These are phyloP conservation scores for Protea cynaroides DNA, from an alignment of 164 flowering plant genomes.

Conservation along the genomic window DNA sequence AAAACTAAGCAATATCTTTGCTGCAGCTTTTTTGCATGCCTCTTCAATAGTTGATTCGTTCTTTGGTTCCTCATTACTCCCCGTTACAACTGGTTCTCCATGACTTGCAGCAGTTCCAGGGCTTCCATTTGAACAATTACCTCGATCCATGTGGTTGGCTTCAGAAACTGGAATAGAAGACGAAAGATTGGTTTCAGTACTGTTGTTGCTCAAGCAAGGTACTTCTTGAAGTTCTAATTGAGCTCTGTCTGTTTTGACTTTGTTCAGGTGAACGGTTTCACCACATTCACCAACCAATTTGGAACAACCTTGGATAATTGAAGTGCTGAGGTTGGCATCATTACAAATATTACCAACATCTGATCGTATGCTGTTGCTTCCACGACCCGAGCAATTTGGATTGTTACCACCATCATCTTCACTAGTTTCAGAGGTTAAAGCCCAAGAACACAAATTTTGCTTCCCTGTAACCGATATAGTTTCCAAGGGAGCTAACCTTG, in stretches of 20 bases:
- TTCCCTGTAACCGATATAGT: background rate
- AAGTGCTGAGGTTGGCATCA: background rate
- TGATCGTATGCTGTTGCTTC: conserved; percentile 9
- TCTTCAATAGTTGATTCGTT: conserved; percentile 10
- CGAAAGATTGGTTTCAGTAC: conserved; percentile 1
- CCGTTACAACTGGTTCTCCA: conserved; percentile 3
- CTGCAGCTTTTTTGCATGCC: conserved; percentile 23
- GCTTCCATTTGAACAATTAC: background rate
- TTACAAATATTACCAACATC: background rate
- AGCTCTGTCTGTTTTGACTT: background rate
- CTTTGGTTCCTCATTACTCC: conserved; percentile 3
- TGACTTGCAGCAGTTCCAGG: background rate
- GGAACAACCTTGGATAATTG: background rate
- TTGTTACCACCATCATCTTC: conserved; percentile 4
- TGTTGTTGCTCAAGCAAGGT: background rate
- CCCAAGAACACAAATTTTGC: background rate
- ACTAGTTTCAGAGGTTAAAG: conserved; percentile 6
- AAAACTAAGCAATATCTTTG: conserved; percentile 24
- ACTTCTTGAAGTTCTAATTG: conserved; percentile 4
- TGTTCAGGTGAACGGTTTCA: conserved; percentile 1
- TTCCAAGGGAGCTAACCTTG: background rate
- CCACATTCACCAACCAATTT: conserved; percentile 3
- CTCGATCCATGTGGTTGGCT: background rate
- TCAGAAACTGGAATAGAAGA: background rate
- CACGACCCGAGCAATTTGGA: conserved; percentile 10